Percentiles rank a stretch among this genome's conserved stretches.
phyloP scores from a whole-genome alignment of 1,139 yeast genomes.

The Hansenula anomala region DNA sequence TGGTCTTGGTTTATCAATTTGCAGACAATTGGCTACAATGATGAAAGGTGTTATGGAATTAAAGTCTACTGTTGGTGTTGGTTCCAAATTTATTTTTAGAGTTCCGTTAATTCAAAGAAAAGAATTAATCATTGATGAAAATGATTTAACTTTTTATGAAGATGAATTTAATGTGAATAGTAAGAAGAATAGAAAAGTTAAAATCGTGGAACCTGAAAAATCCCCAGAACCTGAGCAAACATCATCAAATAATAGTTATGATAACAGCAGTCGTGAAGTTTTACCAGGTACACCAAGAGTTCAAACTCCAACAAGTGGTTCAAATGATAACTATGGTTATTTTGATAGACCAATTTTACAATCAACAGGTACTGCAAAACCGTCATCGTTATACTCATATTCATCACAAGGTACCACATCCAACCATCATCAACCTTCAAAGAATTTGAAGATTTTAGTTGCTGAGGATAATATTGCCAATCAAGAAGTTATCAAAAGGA shows the following conservation, averaged over 20 bases:
- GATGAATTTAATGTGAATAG: conserved; percentile 42
- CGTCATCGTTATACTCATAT: conserved; percentile 16
- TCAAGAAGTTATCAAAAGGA: conserved; percentile 83
- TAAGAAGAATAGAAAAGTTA: conserved; percentile 37
- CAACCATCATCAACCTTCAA: too few species aligned
- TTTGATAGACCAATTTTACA: conserved; percentile 29
- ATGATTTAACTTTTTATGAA: conserved; percentile 29
- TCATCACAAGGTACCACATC: conserved; percentile 11
- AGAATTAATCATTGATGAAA: conserved; percentile 38
- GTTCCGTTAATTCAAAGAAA: conserved; percentile 75
- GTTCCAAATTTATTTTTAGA: conserved; percentile 75
- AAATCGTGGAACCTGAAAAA: conserved; percentile 24
- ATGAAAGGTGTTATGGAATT: conserved; percentile 81
- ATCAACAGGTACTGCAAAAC: conserved; percentile 35
- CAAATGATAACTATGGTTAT: conserved; percentile 19
- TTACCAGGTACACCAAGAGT: not conserved
- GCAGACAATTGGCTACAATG: conserved; percentile 84
- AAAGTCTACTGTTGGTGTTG: conserved; percentile 65
- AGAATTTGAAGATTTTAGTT: conserved; percentile 56
- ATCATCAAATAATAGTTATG: not conserved
- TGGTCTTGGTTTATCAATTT: conserved; percentile 89
- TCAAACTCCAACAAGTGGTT: conserved; percentile 4
- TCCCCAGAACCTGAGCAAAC: conserved; percentile 3
- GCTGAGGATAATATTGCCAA: conserved; percentile 93
- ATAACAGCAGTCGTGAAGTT: not conserved